Base-by-base conservation (phyloP, 1,284 basidiomycete genomes). In the Dichomitus squalens region DNA sequence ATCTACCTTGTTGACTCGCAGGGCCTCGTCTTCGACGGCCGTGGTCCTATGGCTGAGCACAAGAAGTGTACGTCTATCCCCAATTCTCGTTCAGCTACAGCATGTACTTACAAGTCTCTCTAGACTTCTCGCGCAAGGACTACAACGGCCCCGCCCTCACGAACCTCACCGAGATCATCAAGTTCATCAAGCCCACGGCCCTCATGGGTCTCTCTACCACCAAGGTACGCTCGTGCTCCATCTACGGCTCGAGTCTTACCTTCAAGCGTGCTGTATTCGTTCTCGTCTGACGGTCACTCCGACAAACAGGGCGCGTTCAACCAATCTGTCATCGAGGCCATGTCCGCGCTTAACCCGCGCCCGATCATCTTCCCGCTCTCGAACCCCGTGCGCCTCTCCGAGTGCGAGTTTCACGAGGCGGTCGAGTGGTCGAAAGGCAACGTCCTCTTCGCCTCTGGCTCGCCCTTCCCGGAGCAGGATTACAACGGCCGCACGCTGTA, bases 301-400 rank as follows among this genome's bases (percentile, higher is more conserved):
- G 27, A 18, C 23, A 33, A 16, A 46, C 57, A 84, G 77, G 87
- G 88, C 47, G 91, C 94, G 1, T 98, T 98, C 76, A 84, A 80
- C 59, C 80, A 88, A 56, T 77, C 82, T 11, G 88, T 95, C 53
- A 85, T 98, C 60, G 79, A 85, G 65, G 78, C 83, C 11, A 96
- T 98, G 94, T 86, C 89, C n/a, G 80, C 84, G 49, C 79, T 92
- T 65, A 97, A 96, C 76, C 79, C 85, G 20, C 84, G 88, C 21
- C 95, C 96, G 25, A 96, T 97, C 78, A 87, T 98, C 73, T 97
- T 98, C 83, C 93, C 96, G 48, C 86, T 98, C n/a, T 95, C 92
- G 34, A 98, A 98, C 77, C 96, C 96, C 29, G 89, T 93, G 47
- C 80, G 83, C 48, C 85, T 95, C 56, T 92, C 90, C 36, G 92